Evolutionary conservation across 225 moss, liverwort and hornwort genomes (phyloP).

Genomic region (Asterella californica): DNA sequence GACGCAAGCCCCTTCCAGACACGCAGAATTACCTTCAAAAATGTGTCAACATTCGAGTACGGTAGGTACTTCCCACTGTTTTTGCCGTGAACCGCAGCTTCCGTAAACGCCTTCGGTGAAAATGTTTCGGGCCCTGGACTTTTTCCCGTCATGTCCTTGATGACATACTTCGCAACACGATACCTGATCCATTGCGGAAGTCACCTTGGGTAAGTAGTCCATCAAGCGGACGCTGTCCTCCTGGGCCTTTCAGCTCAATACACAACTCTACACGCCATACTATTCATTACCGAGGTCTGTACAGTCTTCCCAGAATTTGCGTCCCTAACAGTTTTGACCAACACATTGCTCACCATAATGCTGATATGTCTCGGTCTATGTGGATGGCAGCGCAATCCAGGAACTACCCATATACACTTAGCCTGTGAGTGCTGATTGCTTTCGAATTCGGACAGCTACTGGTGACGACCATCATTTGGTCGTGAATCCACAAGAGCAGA

Average conservation of each 20-base stretch:
- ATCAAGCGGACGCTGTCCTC: background rate
- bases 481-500: too few relatives aligned
- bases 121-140: conserved; percentile 43
- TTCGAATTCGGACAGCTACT: background rate
- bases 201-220: background rate
- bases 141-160: conserved; percentile 36
- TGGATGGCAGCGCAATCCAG: too few relatives aligned
- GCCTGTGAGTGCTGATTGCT: too few relatives aligned
- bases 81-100: conserved; percentile 35
- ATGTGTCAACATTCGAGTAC: conserved; percentile 72
- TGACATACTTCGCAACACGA: conserved; percentile 39
- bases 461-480: background rate
- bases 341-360: background rate
- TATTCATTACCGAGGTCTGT: too few relatives aligned
- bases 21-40: conserved; percentile 50
- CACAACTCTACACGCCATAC: too few relatives aligned
- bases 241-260: background rate
- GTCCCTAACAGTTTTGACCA: too few relatives aligned
- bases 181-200: conserved; percentile 26
- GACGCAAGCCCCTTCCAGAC: background rate
- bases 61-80: conserved; percentile 73
- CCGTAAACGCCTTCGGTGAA: conserved; percentile 37
- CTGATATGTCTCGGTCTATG: too few relatives aligned
- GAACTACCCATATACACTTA: too few relatives aligned
- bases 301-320: too few relatives aligned